Evolutionary conservation across 257 asterid genomes (phyloP).

Genomic region (Lavandula angustifolia): DNA sequence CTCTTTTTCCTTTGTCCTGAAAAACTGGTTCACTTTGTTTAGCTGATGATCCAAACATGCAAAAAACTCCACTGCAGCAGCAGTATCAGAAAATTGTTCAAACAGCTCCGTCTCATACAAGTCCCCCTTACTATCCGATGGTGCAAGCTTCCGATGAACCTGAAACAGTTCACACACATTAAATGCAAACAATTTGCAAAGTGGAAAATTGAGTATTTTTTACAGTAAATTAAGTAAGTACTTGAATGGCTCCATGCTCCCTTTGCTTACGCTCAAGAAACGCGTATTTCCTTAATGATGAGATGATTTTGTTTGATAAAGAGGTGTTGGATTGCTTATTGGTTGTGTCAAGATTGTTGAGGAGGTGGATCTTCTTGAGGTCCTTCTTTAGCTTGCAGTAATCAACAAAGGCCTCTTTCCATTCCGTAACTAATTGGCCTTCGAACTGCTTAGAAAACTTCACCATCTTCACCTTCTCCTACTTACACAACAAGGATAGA

Average conservation of each 20-base stretch:
- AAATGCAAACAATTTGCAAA: slow-evolving; percentile 1
- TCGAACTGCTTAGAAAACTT: slow-evolving; percentile 88
- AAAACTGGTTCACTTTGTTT: slow-evolving; percentile 87
- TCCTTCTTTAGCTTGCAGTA: slow-evolving; percentile 77
- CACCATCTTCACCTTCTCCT: slow-evolving; percentile 48
- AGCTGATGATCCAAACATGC: slow-evolving; percentile 74
- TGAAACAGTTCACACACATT: slow-evolving; percentile 14
- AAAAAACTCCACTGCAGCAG: slow-evolving; percentile 71
- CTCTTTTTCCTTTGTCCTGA: slow-evolving; percentile 70
- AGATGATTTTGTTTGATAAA: slow-evolving; percentile 31
- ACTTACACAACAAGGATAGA: not conserved
- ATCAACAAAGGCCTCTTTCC: slow-evolving; percentile 96
- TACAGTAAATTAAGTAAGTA: slow-evolving; percentile 20
- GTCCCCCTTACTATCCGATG: slow-evolving; percentile 53
- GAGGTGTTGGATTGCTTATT: slow-evolving; percentile 29
- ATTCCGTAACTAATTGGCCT: slow-evolving; percentile 84
- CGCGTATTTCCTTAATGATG: slow-evolving; percentile 41
- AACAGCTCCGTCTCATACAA: slow-evolving; percentile 76
- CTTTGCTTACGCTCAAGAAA: slow-evolving; percentile 46
- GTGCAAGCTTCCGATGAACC: slow-evolving; percentile 68
- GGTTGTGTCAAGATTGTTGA: slow-evolving; percentile 29
- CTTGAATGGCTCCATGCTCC: slow-evolving; percentile 60
- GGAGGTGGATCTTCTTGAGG: slow-evolving; percentile 63
- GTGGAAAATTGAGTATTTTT: not conserved
- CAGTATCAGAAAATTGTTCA: slow-evolving; percentile 67